Base-by-base conservation (phyloP, 331 rosid species). In the Acacia pycnantha region DNA sequence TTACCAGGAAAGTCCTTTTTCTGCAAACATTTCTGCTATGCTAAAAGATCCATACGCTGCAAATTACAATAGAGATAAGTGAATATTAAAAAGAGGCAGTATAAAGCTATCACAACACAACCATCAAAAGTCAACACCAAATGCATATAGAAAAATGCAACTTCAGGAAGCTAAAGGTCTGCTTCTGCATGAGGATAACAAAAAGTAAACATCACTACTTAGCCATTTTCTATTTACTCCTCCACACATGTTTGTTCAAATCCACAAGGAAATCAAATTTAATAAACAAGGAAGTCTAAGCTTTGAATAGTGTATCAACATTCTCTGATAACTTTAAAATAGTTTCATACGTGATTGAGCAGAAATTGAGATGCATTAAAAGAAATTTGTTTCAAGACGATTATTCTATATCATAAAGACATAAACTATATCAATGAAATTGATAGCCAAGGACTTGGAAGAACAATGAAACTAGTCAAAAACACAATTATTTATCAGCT, bases 31-130 rank as follows among this genome's bases (percentile, higher is more conserved):
- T 75, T 90, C 92, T 21, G 81, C 94, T 1, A 61, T 78, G 70
- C 84, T 90, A 77, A 90, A 83, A 82, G 94, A 87, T 81, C 90
- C 94, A 88, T 85, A 87, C 37, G 85, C 94, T 90, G 91, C 82
- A 88, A 86, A 78, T 46, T 61, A 67, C 78, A 77, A 37, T 35
- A 75, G 35, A 76, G n/a, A 84, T 68, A 62, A 44, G 73, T 4
- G 13, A 27, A 18, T 22, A 67, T 44, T 29, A 50, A 43, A 19
- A 53, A 64, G 56, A 33, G 26, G 37, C 47, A 46, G 59, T 47
- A 58, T n/a, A 59, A 84, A 47, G 11, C 77, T 51, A 79, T 73
- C 54, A 73, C 41, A n/a, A 56, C 73, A 73, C 24, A n/a, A 56
- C 73, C 66, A 43, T 58, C 21, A 72, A 69, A 67, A 74, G 46